Percentiles rank a stretch among this genome's conserved stretches.
Conservation (phyloP, 305 asterid genomes). For the Fraxinus nigra region DNA sequence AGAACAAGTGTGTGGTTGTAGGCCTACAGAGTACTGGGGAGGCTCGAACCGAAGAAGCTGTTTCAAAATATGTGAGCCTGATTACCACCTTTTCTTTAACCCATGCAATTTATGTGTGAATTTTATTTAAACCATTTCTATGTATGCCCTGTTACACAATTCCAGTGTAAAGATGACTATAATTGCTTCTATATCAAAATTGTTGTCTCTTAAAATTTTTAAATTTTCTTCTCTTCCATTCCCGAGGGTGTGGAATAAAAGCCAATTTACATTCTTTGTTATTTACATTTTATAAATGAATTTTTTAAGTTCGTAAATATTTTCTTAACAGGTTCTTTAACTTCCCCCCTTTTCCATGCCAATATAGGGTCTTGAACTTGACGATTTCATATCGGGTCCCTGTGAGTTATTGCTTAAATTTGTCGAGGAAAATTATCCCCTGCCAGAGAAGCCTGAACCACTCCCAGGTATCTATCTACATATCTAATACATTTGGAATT, state of each 20-base stretch:
- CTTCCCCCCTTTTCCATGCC: conserved; percentile 22
- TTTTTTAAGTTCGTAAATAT: not conserved
- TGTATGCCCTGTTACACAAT: conserved; percentile 20
- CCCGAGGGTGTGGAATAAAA: not conserved
- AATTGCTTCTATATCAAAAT: conserved; percentile 8
- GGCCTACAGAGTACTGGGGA: conserved; percentile 99
- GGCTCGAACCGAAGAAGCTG: conserved; percentile 96
- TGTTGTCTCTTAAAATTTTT: not conserved
- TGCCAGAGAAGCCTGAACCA: conserved; percentile 91
- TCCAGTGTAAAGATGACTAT: not conserved
- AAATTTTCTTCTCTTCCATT: not conserved
- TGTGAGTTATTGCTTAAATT: conserved; percentile 93
- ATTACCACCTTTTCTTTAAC: conserved; percentile 14
- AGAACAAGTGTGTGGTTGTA: conserved; percentile 80
- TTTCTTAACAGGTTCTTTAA: conserved; percentile 25
- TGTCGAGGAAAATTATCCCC: conserved; percentile 94
- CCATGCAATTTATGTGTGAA: conserved; percentile 7
- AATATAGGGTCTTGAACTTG: conserved; percentile 86
- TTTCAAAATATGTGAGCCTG: conserved; percentile 80
- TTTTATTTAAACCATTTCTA: conserved; percentile 2
- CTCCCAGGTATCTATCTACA: conserved; percentile 55
- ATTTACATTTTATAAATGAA: conserved; percentile 15
- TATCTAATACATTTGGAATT: conserved; percentile 18
- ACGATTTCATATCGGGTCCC: conserved; percentile 98
- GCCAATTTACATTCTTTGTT: not conserved